Conservation (phyloP, 2,329 filamentous ascomycete species). For the Fusarium zealandicum region DNA sequence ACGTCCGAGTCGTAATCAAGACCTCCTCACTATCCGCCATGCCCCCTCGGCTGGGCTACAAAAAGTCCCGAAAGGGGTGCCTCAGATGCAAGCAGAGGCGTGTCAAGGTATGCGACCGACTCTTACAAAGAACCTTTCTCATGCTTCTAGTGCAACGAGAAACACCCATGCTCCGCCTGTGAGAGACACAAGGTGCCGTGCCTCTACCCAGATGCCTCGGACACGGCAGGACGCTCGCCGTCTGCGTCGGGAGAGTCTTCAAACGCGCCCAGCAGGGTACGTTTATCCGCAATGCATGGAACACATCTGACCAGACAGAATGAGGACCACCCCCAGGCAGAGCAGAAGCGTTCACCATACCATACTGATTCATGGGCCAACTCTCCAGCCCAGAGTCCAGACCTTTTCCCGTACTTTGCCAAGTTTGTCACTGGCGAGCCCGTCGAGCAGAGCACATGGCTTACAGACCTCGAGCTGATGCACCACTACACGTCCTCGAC, state of each 20-base stretch:
- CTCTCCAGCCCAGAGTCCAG: slow-evolving; percentile 14
- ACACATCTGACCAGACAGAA: slow-evolving; percentile 6
- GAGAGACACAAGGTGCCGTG: slow-evolving; percentile 46
- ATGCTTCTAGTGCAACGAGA: slow-evolving; percentile 47
- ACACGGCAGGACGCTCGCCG: slow-evolving; percentile 2
- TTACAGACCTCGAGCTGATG: slow-evolving; percentile 48
- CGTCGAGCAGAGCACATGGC: slow-evolving; percentile 38
- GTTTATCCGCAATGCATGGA: background rate
- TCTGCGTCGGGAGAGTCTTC: slow-evolving; percentile 13
- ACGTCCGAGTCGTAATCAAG: too few relatives aligned
- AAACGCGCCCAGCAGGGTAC: background rate
- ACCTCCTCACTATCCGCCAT: background rate
- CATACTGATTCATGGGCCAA: background rate
- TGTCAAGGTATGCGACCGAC: slow-evolving; percentile 43
- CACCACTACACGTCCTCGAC: slow-evolving; percentile 46
- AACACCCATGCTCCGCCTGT: slow-evolving; percentile 48
- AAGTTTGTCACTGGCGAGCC: slow-evolving; percentile 32
- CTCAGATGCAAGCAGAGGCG: slow-evolving; percentile 47
- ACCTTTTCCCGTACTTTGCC: slow-evolving; percentile 34
- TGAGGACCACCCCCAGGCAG: background rate
- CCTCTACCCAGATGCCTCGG: slow-evolving; percentile 35
- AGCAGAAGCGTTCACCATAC: background rate
- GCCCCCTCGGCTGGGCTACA: slow-evolving; percentile 45
- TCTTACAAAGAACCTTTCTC: background rate
- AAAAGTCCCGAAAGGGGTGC: slow-evolving; percentile 47